A percentile compares a stretch with the other conserved stretches of the same genome.
phyloP scores from a whole-genome alignment of 257 asterid species.

The Solanum tarijense region DNA sequence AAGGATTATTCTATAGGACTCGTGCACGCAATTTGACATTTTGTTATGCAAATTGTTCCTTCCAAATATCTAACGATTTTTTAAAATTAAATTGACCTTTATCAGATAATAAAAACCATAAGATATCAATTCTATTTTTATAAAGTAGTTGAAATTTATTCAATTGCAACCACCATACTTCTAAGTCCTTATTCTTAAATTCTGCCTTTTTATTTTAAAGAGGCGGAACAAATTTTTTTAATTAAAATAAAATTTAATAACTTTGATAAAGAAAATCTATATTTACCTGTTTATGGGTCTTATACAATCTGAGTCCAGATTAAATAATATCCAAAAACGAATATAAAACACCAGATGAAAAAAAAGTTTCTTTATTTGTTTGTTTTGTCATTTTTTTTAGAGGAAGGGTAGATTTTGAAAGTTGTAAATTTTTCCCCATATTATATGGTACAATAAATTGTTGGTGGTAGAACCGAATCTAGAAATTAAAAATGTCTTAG shows the following conservation, averaged over 20 bases:
- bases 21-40: background rate
- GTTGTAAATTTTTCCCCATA: background rate
- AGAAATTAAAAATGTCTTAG: too few species aligned
- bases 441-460: too few species aligned
- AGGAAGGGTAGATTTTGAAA: background rate
- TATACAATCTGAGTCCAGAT: background rate
- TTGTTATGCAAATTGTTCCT: background rate
- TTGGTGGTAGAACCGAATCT: too few species aligned
- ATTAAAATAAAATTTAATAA: too few species aligned
- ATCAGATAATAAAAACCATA: background rate
- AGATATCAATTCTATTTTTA: background rate
- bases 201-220: background rate
- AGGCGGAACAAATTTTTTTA: too few species aligned
- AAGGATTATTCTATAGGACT: background rate
- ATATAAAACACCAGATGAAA: background rate
- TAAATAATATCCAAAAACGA: background rate
- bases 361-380: too few species aligned
- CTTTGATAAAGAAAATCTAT: too few species aligned
- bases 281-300: background rate
- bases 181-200: background rate
- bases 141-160: background rate
- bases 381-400: background rate
- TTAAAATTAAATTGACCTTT: background rate
- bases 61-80: background rate
- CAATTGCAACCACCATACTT: background rate